Percentiles rank a stretch among this genome's conserved stretches.
These are phyloP conservation scores for Phaeosphaeria sp. DNA, from an alignment of 2,329 filamentous ascomycete species.

Conservation along the genomic window DNA sequence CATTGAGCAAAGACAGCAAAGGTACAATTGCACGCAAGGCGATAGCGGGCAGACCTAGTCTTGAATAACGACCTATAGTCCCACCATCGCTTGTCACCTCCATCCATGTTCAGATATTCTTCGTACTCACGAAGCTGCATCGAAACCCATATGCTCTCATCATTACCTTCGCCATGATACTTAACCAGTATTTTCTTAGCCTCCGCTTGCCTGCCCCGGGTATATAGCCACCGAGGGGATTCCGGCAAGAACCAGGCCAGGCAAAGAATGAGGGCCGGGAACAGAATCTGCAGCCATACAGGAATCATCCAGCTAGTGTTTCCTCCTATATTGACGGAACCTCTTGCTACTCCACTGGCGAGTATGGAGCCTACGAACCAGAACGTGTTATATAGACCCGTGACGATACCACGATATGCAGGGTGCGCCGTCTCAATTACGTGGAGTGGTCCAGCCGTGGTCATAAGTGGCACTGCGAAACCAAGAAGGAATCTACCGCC, in stretches of 20 bases:
- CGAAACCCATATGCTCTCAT: slow-evolving; percentile 31
- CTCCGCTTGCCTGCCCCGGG: slow-evolving; percentile 59
- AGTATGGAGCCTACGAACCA: slow-evolving; percentile 51
- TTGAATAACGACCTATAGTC: slow-evolving; percentile 61
- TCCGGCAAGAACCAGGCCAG: slow-evolving; percentile 62
- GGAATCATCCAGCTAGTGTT: slow-evolving; percentile 31
- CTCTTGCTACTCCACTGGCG: slow-evolving; percentile 33
- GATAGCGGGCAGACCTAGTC: slow-evolving; percentile 55
- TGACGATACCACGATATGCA: slow-evolving; percentile 59
- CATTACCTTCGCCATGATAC: slow-evolving; percentile 58
- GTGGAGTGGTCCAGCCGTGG: slow-evolving; percentile 64
- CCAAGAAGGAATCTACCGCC: slow-evolving; percentile 65
- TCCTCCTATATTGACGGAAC: slow-evolving; percentile 20
- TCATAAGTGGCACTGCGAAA: slow-evolving; percentile 64
- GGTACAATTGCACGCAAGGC: slow-evolving; percentile 57
- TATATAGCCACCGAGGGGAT: slow-evolving; percentile 65
- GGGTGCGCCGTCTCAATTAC: slow-evolving; percentile 67
- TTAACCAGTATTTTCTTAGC: slow-evolving; percentile 62
- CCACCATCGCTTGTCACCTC: slow-evolving; percentile 65
- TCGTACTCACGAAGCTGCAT: slow-evolving; percentile 45
- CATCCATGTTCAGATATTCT: slow-evolving; percentile 62
- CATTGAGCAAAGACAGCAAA: slow-evolving; percentile 60
- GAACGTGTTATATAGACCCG: slow-evolving; percentile 52
- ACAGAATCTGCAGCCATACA: slow-evolving; percentile 35
- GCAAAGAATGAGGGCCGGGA: slow-evolving; percentile 50